Conservation (phyloP, 345 rosid genomes). For the Camelina hispida region DNA sequence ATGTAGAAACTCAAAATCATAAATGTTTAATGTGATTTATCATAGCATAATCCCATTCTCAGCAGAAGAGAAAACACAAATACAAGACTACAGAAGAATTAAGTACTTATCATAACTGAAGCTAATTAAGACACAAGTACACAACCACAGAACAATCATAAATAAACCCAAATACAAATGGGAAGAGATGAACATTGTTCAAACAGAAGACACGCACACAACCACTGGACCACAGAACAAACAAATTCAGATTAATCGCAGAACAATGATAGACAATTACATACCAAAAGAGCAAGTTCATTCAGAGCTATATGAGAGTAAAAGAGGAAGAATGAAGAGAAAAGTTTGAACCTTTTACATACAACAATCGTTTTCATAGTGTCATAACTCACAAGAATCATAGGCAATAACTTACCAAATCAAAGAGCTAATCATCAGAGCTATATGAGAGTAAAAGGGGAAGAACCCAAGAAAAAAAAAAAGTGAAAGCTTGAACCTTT, state of each 20-base stretch:
- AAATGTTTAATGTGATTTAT: too few species aligned
- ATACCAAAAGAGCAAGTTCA: not conserved
- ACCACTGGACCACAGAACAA: too few species aligned
- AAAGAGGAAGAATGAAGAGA: not conserved
- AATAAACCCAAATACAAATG: not conserved
- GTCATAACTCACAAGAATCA: not conserved
- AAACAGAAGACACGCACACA: not conserved
- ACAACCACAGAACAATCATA: slow-evolving; percentile 1
- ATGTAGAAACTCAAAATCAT: too few species aligned
- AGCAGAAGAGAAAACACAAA: too few species aligned
- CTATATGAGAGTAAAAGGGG: not conserved
- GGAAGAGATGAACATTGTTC: not conserved
- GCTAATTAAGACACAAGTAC: slow-evolving; percentile 11
- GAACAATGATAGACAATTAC: too few species aligned
- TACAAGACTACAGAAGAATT: too few species aligned
- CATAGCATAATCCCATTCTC: too few species aligned
- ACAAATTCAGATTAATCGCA: too few species aligned
- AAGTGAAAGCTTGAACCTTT: not conserved
- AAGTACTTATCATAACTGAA: not conserved
- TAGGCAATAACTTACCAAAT: too few species aligned
- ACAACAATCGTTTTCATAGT: not conserved
- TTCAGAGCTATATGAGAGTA: not conserved
- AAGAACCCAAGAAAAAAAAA: not conserved
- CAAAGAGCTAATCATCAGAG: not conserved
- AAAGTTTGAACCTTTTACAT: slow-evolving; percentile 1